Conservation (phyloP, 768 basidiomycete species). For the Gloeopeniophorella convolvens region DNA sequence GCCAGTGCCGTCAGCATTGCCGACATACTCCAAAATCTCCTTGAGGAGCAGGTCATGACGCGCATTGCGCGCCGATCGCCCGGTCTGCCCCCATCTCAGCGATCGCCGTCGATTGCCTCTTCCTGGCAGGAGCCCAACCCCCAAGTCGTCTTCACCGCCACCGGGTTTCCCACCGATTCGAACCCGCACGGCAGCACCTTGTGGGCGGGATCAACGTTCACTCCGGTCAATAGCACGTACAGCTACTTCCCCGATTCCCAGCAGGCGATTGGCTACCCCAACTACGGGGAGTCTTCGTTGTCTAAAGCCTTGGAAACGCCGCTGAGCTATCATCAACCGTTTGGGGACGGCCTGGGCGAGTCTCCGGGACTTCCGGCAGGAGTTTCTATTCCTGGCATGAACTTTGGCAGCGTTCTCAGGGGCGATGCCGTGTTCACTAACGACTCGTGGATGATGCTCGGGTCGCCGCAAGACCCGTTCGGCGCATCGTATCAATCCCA, state of each 20-base stretch:
- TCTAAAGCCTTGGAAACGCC: constrained; percentile 1
- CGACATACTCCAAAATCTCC: constrained; percentile 17
- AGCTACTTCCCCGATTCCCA: neutral
- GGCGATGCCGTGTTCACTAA: neutral
- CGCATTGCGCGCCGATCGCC: constrained; percentile 19
- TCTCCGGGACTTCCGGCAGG: neutral
- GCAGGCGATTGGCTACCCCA: neutral
- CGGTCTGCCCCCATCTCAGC: neutral
- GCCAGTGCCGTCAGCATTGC: constrained; percentile 15
- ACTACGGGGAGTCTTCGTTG: neutral
- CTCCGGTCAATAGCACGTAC: neutral
- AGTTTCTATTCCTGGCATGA: neutral
- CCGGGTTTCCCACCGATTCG: neutral
- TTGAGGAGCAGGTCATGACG: constrained; percentile 13
- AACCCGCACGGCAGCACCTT: neutral
- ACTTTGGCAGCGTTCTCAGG: neutral
- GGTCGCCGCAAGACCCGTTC: neutral
- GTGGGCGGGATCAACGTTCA: neutral
- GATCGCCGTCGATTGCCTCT: neutral
- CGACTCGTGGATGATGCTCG: constrained; percentile 6
- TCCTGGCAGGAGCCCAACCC: neutral
- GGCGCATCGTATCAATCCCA: constrained; percentile 5
- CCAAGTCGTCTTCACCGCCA: neutral
- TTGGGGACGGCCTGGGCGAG: constrained; percentile 13
- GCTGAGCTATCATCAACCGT: constrained; percentile 12